A percentile compares a stretch with the other conserved stretches of the same genome.
Conservation (phyloP, 805 yeast genomes). For the Clavispora carvajalis region DNA sequence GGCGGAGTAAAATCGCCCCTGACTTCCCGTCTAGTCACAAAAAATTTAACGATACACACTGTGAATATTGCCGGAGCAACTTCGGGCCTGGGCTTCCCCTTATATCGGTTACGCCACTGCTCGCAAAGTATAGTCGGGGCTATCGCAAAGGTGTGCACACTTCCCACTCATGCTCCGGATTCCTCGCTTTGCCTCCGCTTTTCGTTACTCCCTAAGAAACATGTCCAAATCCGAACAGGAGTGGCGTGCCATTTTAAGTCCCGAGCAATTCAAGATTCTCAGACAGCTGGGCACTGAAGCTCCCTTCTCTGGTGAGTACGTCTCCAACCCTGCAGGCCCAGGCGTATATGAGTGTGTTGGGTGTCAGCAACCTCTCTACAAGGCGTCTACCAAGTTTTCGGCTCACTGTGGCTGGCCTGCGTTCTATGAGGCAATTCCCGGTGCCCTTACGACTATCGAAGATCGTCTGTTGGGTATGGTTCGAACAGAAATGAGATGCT, state of each 20-base stretch:
- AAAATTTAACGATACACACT: too few relatives aligned
- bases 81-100: too few relatives aligned
- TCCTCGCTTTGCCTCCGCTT: not conserved
- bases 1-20: too few relatives aligned
- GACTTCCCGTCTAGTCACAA: too few relatives aligned
- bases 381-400: conserved; percentile 74
- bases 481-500: conserved; percentile 85
- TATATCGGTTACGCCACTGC: not conserved
- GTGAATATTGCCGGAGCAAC: too few relatives aligned
- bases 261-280: conserved; percentile 73
- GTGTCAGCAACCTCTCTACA: conserved; percentile 75
- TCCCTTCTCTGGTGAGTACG: conserved; percentile 61
- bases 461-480: conserved; percentile 73
- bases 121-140: too few relatives aligned
- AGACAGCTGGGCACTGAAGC: conserved; percentile 71
- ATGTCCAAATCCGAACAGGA: conserved; percentile 45
- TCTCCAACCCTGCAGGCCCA: conserved; percentile 42
- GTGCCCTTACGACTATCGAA: conserved; percentile 55
- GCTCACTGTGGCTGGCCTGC: conserved; percentile 99
- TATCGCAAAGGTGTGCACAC: not conserved
- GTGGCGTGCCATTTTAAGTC: conserved; percentile 76
- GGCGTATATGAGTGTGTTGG: conserved; percentile 86
- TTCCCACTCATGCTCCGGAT: not conserved
- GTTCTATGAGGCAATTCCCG: conserved; percentile 84
- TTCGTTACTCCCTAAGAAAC: not conserved